Conservation (phyloP, 2,329 filamentous ascomycete genomes). For the Ophiostoma novo-ulmi region DNA sequence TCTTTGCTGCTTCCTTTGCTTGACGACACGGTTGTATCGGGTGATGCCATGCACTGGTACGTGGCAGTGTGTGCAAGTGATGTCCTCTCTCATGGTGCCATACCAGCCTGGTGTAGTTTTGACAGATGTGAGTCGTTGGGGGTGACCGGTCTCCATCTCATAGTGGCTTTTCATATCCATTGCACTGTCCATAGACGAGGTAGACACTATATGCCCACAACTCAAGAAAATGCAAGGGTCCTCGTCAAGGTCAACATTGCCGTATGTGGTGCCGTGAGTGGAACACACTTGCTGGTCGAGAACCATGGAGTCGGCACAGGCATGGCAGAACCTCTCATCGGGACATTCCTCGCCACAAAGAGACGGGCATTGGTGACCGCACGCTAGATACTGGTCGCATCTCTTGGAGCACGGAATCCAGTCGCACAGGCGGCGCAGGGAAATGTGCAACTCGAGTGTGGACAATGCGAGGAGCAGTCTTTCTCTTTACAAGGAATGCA, state of each 20-base stretch:
- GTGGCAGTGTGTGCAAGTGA: slow-evolving; percentile 54
- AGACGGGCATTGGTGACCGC: slow-evolving; percentile 59
- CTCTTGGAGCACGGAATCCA: slow-evolving; percentile 59
- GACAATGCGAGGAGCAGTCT: slow-evolving; percentile 50
- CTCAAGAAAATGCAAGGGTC: slow-evolving; percentile 57
- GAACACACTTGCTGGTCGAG: slow-evolving; percentile 47
- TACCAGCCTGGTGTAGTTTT: not conserved
- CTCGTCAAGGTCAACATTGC: slow-evolving; percentile 53
- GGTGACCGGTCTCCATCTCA: slow-evolving; percentile 37
- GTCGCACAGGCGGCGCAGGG: slow-evolving; percentile 62
- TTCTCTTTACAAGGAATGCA: slow-evolving; percentile 57
- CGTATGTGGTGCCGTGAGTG: slow-evolving; percentile 49
- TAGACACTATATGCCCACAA: slow-evolving; percentile 61
- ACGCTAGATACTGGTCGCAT: slow-evolving; percentile 49
- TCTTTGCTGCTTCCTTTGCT: slow-evolving; percentile 56
- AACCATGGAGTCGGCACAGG: slow-evolving; percentile 43
- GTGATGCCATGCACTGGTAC: slow-evolving; percentile 41
- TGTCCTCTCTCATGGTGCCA: slow-evolving; percentile 14
- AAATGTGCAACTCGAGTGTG: slow-evolving; percentile 40
- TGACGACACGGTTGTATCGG: slow-evolving; percentile 58
- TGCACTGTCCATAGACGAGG: slow-evolving; percentile 55
- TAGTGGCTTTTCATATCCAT: slow-evolving; percentile 53
- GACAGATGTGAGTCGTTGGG: slow-evolving; percentile 12
- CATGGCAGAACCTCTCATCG: slow-evolving; percentile 48
- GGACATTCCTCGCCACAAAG: slow-evolving; percentile 63